Conservation (phyloP, 306 rosid genomes). For the Mimosa pudica region DNA sequence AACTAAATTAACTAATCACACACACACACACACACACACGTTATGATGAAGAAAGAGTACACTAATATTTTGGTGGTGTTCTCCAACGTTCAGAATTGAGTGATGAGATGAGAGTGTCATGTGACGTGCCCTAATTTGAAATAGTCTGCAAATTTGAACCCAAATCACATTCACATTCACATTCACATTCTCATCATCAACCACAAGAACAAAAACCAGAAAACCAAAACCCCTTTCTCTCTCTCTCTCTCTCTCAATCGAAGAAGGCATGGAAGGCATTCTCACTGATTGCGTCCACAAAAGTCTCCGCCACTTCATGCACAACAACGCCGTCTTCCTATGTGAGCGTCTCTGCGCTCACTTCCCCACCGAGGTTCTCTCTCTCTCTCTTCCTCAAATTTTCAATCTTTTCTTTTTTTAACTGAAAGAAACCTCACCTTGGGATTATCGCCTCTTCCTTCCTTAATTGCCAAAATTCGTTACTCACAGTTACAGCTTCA, state of each 20-base stretch:
- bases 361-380: constrained; percentile 68
- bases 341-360: constrained; percentile 94
- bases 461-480: neutral
- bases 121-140: constrained; percentile 30
- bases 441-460: neutral
- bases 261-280: constrained; percentile 72
- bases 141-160: constrained; percentile 30
- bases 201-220: neutral
- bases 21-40: no score
- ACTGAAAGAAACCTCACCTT: neutral
- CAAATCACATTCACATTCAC: neutral
- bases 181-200: no score
- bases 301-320: constrained; percentile 81
- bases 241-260: neutral
- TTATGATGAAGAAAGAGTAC: no score
- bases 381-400: neutral
- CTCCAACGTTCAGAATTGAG: constrained; percentile 11
- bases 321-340: constrained; percentile 82
- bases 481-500: neutral
- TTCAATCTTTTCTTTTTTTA: neutral
- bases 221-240: neutral
- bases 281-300: constrained; percentile 73
- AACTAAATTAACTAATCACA: no score
- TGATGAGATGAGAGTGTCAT: no score
- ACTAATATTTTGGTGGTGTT: neutral